Percentiles rank a stretch among this genome's conserved stretches.
These are phyloP conservation scores for Naganishia antarctica DNA, from an alignment of 768 basidiomycete species.

Conservation along the genomic window DNA sequence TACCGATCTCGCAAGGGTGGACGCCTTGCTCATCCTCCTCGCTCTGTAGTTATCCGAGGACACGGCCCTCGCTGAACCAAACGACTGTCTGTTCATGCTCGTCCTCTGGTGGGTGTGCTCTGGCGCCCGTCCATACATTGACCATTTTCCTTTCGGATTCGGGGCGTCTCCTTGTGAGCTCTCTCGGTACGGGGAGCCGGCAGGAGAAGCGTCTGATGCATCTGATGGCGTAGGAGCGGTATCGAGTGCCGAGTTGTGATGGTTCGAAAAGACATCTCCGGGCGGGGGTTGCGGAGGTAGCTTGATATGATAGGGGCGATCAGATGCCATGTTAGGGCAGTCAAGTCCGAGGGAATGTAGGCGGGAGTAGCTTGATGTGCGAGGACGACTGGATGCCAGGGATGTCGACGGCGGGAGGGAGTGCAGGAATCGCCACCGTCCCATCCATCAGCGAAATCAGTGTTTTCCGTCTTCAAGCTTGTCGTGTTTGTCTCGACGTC, in stretches of 20 bases:
- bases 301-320: conserved; percentile 22
- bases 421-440: too few relatives aligned
- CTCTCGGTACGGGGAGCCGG: conserved; percentile 6
- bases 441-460: too few relatives aligned
- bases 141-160: background rate
- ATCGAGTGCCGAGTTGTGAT: conserved; percentile 17
- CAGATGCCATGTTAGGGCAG: conserved; percentile 3
- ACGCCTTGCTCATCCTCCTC: conserved; percentile 6
- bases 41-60: background rate
- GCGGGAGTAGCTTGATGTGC: too few relatives aligned
- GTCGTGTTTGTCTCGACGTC: too few relatives aligned
- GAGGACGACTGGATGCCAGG: too few relatives aligned
- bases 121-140: background rate
- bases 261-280: conserved; percentile 23
- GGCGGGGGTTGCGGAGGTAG: conserved; percentile 25
- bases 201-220: conserved; percentile 20
- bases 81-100: background rate
- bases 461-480: too few relatives aligned
- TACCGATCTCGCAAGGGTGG: background rate
- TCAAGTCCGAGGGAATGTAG: too few relatives aligned
- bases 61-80: background rate
- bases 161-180: background rate
- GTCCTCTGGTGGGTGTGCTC: background rate
- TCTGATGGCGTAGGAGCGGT: conserved; percentile 24
- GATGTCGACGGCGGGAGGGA: too few relatives aligned